Evolutionary conservation across 179 eudicot species (phyloP), one percentile per base, ranked within the genome.

Genomic region (Silene vulgaris): DNA sequence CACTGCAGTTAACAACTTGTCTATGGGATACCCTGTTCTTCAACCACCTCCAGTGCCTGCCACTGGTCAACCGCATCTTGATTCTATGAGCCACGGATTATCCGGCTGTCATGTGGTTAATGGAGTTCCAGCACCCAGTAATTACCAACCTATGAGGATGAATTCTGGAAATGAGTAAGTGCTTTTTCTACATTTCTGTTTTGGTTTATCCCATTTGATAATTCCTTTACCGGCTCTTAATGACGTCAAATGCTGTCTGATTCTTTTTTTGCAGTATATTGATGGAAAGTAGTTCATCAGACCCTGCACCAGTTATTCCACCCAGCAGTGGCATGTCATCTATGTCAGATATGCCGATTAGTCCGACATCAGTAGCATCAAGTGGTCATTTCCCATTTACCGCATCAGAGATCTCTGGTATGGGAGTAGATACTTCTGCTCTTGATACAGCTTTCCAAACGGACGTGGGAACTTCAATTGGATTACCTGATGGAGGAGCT

Each of bases 1-100:
- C 80, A 74, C 85, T 86, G 88, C 97, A 95, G 97, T 88, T 80
- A 92, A 92, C 89, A 95, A 88, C 81, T 78, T 95, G 84, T 97
- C 99, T 13, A 89, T 93, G 95, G 99, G 99, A 79, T 92, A 95
- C 88, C 99, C 99, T 8, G 92, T 90, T 77, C 86, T 92, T 63
- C 99, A 85, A 71, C 94, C 89, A 73, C 91, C 93, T 67, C 90
- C 91, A 66, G 78, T 90, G 54, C 89, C 91, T 61, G 91, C 91
- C 73, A 78, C 95, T 77, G 99, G 97, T 50, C 97, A 90, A 76
- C 97, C 96, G 80, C 99, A 93, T 85, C 79, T 87, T 63, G 93
- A 90, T 80, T 75, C 97, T 23, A 89, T 90, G 96, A 87, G 85
- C 77, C 88, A 89, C 64, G 87, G 97, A 78, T 80, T 91, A 69